Evolutionary conservation across 148 eudicot genomes (phyloP).

Genomic region (Nyssa sinensis): DNA sequence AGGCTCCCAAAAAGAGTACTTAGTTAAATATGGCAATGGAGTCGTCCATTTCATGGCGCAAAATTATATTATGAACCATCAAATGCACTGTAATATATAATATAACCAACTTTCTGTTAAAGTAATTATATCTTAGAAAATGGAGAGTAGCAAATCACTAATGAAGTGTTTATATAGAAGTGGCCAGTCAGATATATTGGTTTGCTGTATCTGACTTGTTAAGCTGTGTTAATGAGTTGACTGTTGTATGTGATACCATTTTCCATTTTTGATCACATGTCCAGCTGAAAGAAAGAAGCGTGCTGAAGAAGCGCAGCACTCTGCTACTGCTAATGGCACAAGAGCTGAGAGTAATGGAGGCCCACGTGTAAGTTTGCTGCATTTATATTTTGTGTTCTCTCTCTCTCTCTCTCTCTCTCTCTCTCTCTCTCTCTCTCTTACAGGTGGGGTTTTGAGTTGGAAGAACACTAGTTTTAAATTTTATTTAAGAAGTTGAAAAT

Average conservation of each 20-base stretch:
- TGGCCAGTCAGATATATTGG: not conserved
- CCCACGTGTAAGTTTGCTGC: slow-evolving; percentile 59
- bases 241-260: not conserved
- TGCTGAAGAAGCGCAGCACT: slow-evolving; percentile 49
- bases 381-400: not conserved
- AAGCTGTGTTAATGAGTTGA: not conserved
- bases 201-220: not conserved
- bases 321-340: slow-evolving; percentile 48
- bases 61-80: too few species aligned
- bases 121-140: too few species aligned
- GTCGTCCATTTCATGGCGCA: too few species aligned
- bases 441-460: not conserved
- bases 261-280: not conserved
- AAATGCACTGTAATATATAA: not conserved
- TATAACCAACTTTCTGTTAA: not conserved
- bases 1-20: not conserved
- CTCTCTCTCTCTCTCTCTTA: not conserved
- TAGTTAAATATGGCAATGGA: not conserved
- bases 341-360: slow-evolving; percentile 69
- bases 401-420: not conserved
- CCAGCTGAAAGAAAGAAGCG: slow-evolving; percentile 71
- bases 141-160: too few species aligned
- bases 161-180: too few species aligned
- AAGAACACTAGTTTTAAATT: too few species aligned
- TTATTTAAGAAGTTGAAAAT: not conserved